Base-by-base conservation (phyloP, 768 basidiomycete species). In the Phlebiopsis gigantea region DNA sequence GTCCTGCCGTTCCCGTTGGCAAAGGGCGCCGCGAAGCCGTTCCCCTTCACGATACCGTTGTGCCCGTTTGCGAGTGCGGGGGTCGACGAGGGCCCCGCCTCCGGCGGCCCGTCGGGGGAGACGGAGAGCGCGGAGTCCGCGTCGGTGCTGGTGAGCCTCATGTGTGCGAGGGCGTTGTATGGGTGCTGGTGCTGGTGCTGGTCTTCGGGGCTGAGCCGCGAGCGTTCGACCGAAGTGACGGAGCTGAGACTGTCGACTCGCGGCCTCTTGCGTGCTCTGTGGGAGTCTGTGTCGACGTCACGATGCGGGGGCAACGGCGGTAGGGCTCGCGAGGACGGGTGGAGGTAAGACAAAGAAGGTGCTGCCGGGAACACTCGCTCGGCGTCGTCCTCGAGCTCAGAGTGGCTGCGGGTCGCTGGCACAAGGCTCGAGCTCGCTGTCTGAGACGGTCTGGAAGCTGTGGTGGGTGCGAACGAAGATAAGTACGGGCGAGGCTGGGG, bases 331-430 rank as follows among this genome's bases (percentile, higher is more conserved):
- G 62, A 41, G 21, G 67, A 66, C 28, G 65, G 67, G 45, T 68
- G 67, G 51, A 68, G 63, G 56, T 57, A 68, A 48, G 67, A 62
- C 60, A 65, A 57, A 57, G 66, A 59, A 47, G 62, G 34, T 46
- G 61, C 47, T 50, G 55, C 47, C 58, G 59, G 59, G 62, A 62
- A 56, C 57, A 60, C 57, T 60, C 61, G 39, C 63, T 66, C 65
- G 62, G 62, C 57, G 57, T 65, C 66, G 62, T 58, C 78, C 73
- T 87, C 85, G 70, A 82, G 78, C 68, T 83, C 79, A 61, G 79
- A 75, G 73, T 83, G 74, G 46, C 79, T 71, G 69, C 86, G 84
- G 59, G 82, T 84, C 62, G 83, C 74, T 61, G 87, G 87, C 63
- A 89, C 75, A 66, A 85, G 74, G 70, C 79, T 79, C 51, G 66